Conservation (phyloP, 495 filamentous ascomycete species). For the Podospora didyma region DNA sequence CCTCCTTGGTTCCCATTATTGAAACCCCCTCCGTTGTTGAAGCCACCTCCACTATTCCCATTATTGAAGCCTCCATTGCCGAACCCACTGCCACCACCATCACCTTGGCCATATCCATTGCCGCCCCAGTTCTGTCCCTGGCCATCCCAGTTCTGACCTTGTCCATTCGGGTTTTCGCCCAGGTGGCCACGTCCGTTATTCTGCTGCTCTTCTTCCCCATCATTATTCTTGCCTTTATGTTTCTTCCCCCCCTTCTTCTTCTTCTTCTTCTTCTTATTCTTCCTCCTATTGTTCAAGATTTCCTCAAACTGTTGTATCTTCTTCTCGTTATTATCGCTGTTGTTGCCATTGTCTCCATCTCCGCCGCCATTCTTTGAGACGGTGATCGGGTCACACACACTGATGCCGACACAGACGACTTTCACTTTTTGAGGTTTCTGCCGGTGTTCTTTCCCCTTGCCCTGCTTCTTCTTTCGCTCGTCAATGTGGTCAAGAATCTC, state of each 20-base stretch:
- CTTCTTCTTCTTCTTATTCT: neutral
- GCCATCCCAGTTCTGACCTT: no score
- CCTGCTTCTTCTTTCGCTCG: neutral
- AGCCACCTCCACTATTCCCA: neutral
- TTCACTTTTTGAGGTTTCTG: no score
- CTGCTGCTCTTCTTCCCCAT: no score
- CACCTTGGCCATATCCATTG: neutral
- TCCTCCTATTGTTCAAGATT: neutral
- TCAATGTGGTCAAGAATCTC: constrained; percentile 4
- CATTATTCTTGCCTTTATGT: neutral
- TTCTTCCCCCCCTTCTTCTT: neutral
- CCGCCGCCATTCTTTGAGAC: no score
- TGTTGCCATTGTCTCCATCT: no score
- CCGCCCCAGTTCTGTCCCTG: no score
- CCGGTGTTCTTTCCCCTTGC: neutral
- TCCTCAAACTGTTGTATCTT: no score
- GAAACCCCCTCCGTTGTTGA: neutral
- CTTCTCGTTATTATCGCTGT: no score
- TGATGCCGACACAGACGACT: constrained; percentile 23
- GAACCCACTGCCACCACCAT: neutral
- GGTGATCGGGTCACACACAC: constrained; percentile 26
- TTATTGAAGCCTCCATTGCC: neutral
- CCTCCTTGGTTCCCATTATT: neutral
- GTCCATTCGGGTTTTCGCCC: no score
- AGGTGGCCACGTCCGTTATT: no score